phyloP scores from a whole-genome alignment of 176 grass and related monocot species.

The Eleusine coracana region DNA sequence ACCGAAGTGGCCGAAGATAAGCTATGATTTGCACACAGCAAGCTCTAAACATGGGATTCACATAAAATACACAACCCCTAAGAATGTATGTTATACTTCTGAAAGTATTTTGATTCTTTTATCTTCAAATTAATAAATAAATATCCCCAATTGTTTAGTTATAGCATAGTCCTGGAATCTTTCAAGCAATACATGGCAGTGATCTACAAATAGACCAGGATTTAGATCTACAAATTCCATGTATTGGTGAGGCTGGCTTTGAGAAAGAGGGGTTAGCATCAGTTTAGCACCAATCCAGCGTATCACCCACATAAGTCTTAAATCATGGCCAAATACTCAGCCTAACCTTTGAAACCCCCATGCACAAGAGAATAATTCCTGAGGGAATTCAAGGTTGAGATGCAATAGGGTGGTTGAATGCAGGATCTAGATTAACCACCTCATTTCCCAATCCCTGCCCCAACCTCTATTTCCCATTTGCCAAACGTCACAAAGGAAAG shows the following conservation, averaged over 20 bases:
- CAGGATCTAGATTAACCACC: neutral
- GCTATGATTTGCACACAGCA: neutral
- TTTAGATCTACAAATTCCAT: neutral
- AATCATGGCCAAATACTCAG: neutral
- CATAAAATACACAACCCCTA: neutral
- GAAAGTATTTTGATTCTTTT: neutral
- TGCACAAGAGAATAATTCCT: neutral
- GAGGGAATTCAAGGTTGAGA: neutral
- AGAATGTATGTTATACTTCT: neutral
- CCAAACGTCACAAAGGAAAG: neutral
- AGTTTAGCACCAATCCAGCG: neutral
- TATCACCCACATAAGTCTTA: neutral
- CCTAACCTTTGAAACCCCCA: neutral
- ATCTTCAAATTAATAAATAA: neutral
- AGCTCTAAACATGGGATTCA: slow-evolving; percentile 5
- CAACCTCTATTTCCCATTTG: neutral
- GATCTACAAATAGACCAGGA: neutral
- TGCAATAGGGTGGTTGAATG: neutral
- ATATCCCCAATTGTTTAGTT: neutral
- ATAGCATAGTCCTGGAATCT: slow-evolving; percentile 10
- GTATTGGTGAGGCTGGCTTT: neutral
- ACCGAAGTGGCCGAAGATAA: neutral
- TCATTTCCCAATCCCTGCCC: neutral
- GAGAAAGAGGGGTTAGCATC: neutral
- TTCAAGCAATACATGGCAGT: neutral